These are phyloP conservation scores for Beauveria sp. DNA, from an alignment of 2,329 filamentous ascomycete species.

Conservation along the genomic window DNA sequence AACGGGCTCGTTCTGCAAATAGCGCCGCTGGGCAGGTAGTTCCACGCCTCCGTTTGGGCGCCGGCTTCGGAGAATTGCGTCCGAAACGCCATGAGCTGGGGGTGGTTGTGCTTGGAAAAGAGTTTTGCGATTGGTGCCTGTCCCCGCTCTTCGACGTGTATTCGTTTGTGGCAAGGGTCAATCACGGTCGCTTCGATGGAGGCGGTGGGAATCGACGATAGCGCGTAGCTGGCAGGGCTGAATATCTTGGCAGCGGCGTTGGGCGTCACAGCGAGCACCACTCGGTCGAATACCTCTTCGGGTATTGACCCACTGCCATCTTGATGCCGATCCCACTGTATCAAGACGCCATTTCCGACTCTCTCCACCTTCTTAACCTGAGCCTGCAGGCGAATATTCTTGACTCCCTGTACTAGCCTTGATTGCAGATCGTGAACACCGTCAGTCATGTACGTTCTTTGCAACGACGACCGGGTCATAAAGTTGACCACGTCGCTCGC, in stretches of 20 bases:
- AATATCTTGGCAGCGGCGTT: slow-evolving; percentile 43
- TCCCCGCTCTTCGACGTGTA: not conserved
- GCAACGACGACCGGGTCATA: slow-evolving; percentile 36
- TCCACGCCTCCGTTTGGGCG: slow-evolving; percentile 41
- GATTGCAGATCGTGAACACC: slow-evolving; percentile 42
- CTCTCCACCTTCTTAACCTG: slow-evolving; percentile 26
- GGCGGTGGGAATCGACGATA: slow-evolving; percentile 39
- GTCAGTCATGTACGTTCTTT: slow-evolving; percentile 43
- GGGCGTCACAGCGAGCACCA: slow-evolving; percentile 47
- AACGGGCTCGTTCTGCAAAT: slow-evolving; percentile 46
- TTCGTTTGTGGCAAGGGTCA: slow-evolving; percentile 4
- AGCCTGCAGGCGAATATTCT: slow-evolving; percentile 31
- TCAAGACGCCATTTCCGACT: slow-evolving; percentile 5
- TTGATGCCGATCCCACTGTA: not conserved
- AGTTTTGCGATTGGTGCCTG: not conserved
- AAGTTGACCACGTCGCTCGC: slow-evolving; percentile 46
- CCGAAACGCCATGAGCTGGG: slow-evolving; percentile 28
- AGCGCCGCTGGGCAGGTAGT: slow-evolving; percentile 41
- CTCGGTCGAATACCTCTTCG: slow-evolving; percentile 39
- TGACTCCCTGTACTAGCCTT: slow-evolving; percentile 32
- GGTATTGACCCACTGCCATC: slow-evolving; percentile 9
- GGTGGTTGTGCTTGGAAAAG: slow-evolving; percentile 14
- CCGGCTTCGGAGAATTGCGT: slow-evolving; percentile 24
- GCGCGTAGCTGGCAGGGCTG: slow-evolving; percentile 27
- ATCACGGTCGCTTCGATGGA: slow-evolving; percentile 41